Evolutionary conservation across 2,329 filamentous ascomycete species (phyloP), one percentile per base, ranked within the genome.

Genomic region (Diaporthe sp.): DNA sequence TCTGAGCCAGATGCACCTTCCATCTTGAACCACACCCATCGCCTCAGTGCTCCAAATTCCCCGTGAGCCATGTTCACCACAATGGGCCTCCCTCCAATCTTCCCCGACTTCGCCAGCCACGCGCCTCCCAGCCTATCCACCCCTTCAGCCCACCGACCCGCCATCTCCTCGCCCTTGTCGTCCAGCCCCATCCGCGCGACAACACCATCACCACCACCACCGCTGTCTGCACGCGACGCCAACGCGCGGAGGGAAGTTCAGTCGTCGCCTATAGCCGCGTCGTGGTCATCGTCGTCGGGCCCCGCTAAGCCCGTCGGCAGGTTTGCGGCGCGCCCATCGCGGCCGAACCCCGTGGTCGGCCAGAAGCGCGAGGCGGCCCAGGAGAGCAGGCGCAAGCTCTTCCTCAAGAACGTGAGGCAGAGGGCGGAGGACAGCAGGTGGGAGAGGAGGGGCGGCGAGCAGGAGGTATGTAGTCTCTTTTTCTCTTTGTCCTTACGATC

Each of bases 321-420:
- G 73, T 92, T 86, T 77, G 86, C 89, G 37, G 84, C 88, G 75
- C 87, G 91, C 22, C 85, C 86, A 19, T 83, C 87, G 71, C 92
- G 92, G 75, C 86, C 88, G 47, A 94, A 93, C 75, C 93, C 92
- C 0, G 78, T 93, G 9, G 83, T 92, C 25, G 66, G 50, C 30
- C 88, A 89, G 77, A 88, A 84, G 75, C 87, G 90, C 68, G 90
- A 95, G 80, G 90, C 90, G 25, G 86, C 87, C 0, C 90, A 91
- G 72, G 92, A 94, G 80, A 86, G 88, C 71, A 85, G 94, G 73
- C 86, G 94, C 61, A 89, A 89, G 42, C 85, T 93, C 72, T 96
- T 96, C 78, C 84, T 96, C 74, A 90, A 91, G 79, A 93, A 88
- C 69, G 91, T 93, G 25, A 86, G 90, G 74, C 88, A 91, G 78